Evolutionary conservation across 345 rosid genomes (phyloP).

Genomic region (Psidium friedrichsthalianum): DNA sequence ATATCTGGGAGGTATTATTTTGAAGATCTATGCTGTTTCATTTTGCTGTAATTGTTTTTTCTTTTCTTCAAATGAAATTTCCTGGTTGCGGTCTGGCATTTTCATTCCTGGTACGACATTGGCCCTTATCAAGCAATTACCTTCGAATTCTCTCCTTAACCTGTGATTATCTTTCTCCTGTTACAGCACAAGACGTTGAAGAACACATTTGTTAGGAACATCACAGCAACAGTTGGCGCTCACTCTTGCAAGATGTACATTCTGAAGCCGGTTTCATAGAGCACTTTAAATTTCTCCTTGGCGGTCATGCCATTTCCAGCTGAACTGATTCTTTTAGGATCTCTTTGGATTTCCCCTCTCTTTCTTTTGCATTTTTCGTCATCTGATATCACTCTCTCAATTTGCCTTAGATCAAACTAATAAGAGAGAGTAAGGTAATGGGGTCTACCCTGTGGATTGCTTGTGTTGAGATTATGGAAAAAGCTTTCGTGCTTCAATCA

Average conservation of each 20-base stretch:
- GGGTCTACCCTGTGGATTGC: neutral
- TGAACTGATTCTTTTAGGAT: neutral
- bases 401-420: neutral
- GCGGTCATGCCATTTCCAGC: neutral
- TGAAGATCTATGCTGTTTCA: neutral
- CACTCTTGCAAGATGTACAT: slow-evolving; percentile 71
- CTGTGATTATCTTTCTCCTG: neutral
- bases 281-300: neutral
- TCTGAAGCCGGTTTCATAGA: slow-evolving; percentile 59
- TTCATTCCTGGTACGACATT: neutral
- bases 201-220: slow-evolving; percentile 34
- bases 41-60: neutral
- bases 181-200: slow-evolving; percentile 70
- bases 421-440: neutral
- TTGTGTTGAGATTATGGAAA: neutral
- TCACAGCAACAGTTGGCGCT: slow-evolving; percentile 41
- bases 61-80: neutral
- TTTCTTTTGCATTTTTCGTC: neutral
- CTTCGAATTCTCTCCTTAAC: neutral
- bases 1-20: slow-evolving; percentile 66
- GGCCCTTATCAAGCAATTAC: neutral
- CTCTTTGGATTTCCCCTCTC: neutral
- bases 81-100: neutral
- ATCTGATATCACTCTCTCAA: neutral
- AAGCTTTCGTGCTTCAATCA: too few species aligned